Evolutionary conservation across 139 green algal genomes (phyloP).

Genomic region (Zygnema circumcarinatum): DNA sequence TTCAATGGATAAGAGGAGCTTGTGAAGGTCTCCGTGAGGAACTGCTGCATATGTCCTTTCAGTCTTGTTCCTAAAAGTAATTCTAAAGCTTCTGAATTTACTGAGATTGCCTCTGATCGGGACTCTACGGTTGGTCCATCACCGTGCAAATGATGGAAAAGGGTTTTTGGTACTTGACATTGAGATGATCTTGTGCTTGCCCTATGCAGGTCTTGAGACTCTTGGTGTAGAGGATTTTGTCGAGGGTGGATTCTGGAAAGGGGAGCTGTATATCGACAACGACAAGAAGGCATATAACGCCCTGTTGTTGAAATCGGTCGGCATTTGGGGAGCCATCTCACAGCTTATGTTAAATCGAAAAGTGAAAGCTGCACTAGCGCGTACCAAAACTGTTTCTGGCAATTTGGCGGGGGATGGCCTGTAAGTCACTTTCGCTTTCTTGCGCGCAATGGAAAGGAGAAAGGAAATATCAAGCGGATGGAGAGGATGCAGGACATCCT

Average conservation of each 20-base stretch:
- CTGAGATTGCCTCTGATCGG: no score
- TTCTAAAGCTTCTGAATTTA: no score
- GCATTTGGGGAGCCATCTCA: neutral
- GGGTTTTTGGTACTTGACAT: no score
- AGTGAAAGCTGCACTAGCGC: constrained; percentile 7
- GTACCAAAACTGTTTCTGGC: constrained; percentile 25
- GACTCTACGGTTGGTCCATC: no score
- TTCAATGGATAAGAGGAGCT: no score
- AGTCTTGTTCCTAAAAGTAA: no score
- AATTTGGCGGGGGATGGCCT: constrained; percentile 43
- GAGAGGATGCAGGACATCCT: no score
- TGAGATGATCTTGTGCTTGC: neutral
- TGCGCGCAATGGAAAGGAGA: no score
- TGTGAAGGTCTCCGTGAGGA: no score
- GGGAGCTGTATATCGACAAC: constrained; percentile 54
- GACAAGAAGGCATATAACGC: constrained; percentile 50
- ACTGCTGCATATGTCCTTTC: no score
- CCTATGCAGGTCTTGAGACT: constrained; percentile 29
- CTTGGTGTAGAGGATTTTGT: constrained; percentile 56
- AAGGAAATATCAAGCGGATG: no score
- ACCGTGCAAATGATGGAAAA: no score
- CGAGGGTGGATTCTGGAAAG: constrained; percentile 39
- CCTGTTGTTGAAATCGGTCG: constrained; percentile 29
- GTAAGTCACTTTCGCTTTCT: constrained; percentile 37
- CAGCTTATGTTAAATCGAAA: constrained; percentile 39